Conservation (phyloP, 805 yeast species). For the Candida vaughaniae region DNA sequence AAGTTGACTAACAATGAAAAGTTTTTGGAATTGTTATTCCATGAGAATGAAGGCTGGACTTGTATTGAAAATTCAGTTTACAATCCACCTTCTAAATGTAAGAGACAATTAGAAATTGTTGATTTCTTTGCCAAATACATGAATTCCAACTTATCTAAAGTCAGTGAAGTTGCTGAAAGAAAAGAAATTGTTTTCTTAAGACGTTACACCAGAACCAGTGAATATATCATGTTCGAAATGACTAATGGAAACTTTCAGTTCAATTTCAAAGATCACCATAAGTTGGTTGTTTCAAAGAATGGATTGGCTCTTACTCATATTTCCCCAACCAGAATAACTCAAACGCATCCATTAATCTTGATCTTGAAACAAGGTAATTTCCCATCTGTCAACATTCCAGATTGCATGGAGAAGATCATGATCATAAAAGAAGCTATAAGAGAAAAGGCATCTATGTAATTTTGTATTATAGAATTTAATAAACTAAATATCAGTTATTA, state of each 20-base stretch:
- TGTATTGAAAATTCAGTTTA: constrained; percentile 43
- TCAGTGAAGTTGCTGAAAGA: constrained; percentile 62
- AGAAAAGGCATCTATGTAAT: constrained; percentile 22
- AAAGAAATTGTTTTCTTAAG: constrained; percentile 74
- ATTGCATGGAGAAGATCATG: constrained; percentile 39
- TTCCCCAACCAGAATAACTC: constrained; percentile 71
- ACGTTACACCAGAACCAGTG: constrained; percentile 75
- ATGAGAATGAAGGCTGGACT: constrained; percentile 46
- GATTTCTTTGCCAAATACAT: constrained; percentile 88
- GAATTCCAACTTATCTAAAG: constrained; percentile 85
- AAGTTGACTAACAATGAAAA: constrained; percentile 63
- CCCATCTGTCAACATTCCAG: constrained; percentile 39
- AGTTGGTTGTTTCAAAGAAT: constrained; percentile 72
- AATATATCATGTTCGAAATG: constrained; percentile 87
- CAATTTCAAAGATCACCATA: constrained; percentile 94
- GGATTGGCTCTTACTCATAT: constrained; percentile 80
- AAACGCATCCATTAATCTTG: constrained; percentile 57
- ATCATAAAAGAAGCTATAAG: constrained; percentile 66
- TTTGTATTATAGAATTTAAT: constrained; percentile 8
- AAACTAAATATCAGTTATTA: no score
- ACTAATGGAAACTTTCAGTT: constrained; percentile 92
- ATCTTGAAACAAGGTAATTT: constrained; percentile 44
- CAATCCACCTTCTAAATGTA: constrained; percentile 48
- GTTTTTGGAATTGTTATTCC: constrained; percentile 58
- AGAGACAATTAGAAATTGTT: constrained; percentile 79